Evolutionary conservation across 306 rosid genomes (phyloP), one percentile per base, ranked within the genome.

Genomic region (Coriaria nepalensis): DNA sequence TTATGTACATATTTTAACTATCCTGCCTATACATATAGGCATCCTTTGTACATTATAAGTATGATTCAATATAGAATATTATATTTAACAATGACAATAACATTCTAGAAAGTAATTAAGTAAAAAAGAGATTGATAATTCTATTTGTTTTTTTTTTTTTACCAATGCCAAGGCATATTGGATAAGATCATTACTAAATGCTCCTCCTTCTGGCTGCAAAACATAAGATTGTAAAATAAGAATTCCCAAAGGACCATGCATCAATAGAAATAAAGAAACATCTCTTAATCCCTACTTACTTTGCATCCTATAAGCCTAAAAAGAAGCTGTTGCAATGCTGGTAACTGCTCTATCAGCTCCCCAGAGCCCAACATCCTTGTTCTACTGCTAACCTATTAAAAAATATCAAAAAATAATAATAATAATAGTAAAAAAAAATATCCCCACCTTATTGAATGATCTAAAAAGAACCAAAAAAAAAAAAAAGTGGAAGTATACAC

Each of bases 81-180:
- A n/a, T n/a, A n/a, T n/a, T n/a, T n/a, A n/a, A n/a, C n/a, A n/a
- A n/a, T n/a, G n/a, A n/a, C n/a, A n/a, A n/a, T 34, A 40, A 20
- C 29, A 20, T 43, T 41, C 8, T 40, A 35, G 53, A 36, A 9
- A 20, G 5, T 4, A 8, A 15, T 46, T 46, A 36, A 37, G 65
- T 57, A 63, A 53, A 49, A 13, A 13, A 50, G 20, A 60, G 11
- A 55, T 33, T 13, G 45, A 47, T 47, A 38, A 20, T 20, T 20
- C 29, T 20, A 1, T 20, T 20, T 20, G 1, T 20, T 20, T 20
- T 20, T 52, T 48, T 40, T 47, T 56, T 59, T 76, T 59, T 74
- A 90, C 98, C 96, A 92, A 69, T 61, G 93, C 96, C 70, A 82
- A 55, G 53, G 94, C 94, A 72, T 92, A 92, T 55, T 92, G 98